These are phyloP conservation scores for Terfezia claveryi DNA, from an alignment of 495 filamentous ascomycete genomes.

Conservation along the genomic window DNA sequence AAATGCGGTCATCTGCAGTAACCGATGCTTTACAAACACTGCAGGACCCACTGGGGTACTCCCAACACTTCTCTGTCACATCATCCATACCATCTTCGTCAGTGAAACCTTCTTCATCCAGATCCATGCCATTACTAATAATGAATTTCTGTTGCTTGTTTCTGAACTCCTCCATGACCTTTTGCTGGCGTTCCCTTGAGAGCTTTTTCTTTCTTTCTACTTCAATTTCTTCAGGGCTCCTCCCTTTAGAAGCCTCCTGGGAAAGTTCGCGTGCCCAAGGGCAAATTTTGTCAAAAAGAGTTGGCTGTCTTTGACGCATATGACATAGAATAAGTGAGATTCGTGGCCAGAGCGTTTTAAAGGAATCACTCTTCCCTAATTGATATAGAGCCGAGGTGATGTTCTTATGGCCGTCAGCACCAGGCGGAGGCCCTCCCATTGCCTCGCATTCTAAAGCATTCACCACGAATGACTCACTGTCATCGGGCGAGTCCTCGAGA, in stretches of 20 bases:
- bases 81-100: slow-evolving; percentile 47
- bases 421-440: slow-evolving; percentile 1
- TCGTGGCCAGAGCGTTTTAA: slow-evolving; percentile 62
- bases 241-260: slow-evolving; percentile 25
- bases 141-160: slow-evolving; percentile 89
- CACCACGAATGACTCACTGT: slow-evolving; percentile 14
- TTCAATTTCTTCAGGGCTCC: slow-evolving; percentile 26
- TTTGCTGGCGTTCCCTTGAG: slow-evolving; percentile 68
- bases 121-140: slow-evolving; percentile 8
- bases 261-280: slow-evolving; percentile 25
- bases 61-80: slow-evolving; percentile 56
- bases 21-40: slow-evolving; percentile 84
- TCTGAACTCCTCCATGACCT: slow-evolving; percentile 91
- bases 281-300: slow-evolving; percentile 40
- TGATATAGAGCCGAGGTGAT: slow-evolving; percentile 55
- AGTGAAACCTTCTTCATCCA: slow-evolving; percentile 53
- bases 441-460: slow-evolving; percentile 14
- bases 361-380: slow-evolving; percentile 49
- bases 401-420: slow-evolving; percentile 23
- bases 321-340: slow-evolving; percentile 66
- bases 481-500: slow-evolving; percentile 39
- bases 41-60: slow-evolving; percentile 84
- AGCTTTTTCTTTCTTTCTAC: slow-evolving; percentile 67
- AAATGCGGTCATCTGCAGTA: slow-evolving; percentile 67
- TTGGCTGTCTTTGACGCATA: slow-evolving; percentile 61